Evolutionary conservation across 2,329 filamentous ascomycete species (phyloP), one percentile per base, ranked within the genome.

Genomic region (Aspergillus melleus): DNA sequence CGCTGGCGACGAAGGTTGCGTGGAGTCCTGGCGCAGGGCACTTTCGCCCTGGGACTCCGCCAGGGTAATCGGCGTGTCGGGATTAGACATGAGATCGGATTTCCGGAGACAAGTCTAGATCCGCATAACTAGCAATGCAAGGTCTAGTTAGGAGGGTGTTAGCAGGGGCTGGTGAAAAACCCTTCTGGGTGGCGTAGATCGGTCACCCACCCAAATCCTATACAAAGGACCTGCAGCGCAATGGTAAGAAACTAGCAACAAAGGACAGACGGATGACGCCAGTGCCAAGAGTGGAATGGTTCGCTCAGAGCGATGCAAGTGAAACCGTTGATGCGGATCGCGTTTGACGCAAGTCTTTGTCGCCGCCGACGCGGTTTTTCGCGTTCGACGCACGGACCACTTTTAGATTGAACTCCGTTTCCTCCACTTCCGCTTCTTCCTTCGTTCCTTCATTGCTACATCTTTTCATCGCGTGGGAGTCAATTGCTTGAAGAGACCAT

Each of bases 1-100:
- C 51, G 62, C 64, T 9, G 72, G 72, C 9, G 73, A 72, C 1
- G 73, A 76, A 4, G 70, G 67, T 8, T 64, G 64, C 11, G 73
- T 73, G 2, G 74, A 75, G 24, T 70, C 67, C 11, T 68, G 67
- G 29, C 65, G 69, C 29, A 55, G 42, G 16, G 64, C 54, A 52
- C 67, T 70, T 3, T 67, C 66, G 36, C 62, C 65, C 51, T 60
- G 60, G 2, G 71, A 72, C 44, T 70, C 69, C n/a, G 65, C 66
- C 11, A 66, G 59, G n/a, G 68, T 72, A 8, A 65, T 59, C 4
- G 68, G 69, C 1, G 69, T 71, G 9, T 65, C 70, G 24, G 64
- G 61, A 19, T 64, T 61, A n/a, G 70, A 70, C 70, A 75, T 73
- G 12, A 19, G 26, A 9, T 8, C 26, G 8, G 26, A 29, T 29